These are phyloP conservation scores for Claviceps capensis DNA, from an alignment of 2,329 filamentous ascomycete genomes.

Conservation along the genomic window DNA sequence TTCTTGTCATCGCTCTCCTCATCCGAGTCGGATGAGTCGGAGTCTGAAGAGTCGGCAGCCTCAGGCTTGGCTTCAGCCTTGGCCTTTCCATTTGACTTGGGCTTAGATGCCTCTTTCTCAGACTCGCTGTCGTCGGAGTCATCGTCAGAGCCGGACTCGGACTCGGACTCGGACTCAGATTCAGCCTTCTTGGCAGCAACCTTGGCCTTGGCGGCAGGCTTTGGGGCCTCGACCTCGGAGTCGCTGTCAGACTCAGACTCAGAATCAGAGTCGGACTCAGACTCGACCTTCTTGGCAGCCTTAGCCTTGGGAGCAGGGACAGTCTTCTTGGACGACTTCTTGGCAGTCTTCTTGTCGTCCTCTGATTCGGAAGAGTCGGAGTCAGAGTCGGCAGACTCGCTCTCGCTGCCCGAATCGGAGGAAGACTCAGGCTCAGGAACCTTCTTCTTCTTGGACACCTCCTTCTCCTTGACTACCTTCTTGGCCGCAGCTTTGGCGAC, in stretches of 20 bases:
- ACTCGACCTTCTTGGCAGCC: slow-evolving; percentile 13
- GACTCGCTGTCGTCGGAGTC: slow-evolving; percentile 25
- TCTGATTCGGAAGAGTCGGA: slow-evolving; percentile 22
- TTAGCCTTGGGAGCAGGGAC: slow-evolving; percentile 9
- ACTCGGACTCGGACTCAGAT: slow-evolving; percentile 16
- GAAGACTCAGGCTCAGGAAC: slow-evolving; percentile 28
- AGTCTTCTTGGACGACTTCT: slow-evolving; percentile 13
- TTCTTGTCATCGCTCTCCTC: slow-evolving; percentile 12
- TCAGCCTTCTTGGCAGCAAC: slow-evolving; percentile 11
- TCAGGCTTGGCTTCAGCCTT: slow-evolving; percentile 13
- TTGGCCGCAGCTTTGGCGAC: slow-evolving; percentile 47
- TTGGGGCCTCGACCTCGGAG: slow-evolving; percentile 21
- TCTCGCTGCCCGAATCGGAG: slow-evolving; percentile 23
- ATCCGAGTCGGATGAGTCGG: slow-evolving; percentile 17
- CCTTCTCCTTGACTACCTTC: slow-evolving; percentile 29
- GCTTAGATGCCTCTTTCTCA: slow-evolving; percentile 21
- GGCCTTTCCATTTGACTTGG: slow-evolving; percentile 6
- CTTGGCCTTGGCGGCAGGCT: slow-evolving; percentile 9
- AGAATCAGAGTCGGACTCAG: slow-evolving; percentile 6
- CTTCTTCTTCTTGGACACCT: slow-evolving; percentile 36
- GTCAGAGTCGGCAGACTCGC: slow-evolving; percentile 10
- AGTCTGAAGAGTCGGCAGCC: slow-evolving; percentile 19
- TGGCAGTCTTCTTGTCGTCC: slow-evolving; percentile 17
- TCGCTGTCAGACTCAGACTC: slow-evolving; percentile 26
- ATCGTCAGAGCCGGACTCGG: slow-evolving; percentile 18